A percentile compares a stretch with the other conserved stretches of the same genome.
Evolutionary conservation across 1,139 yeast genomes (phyloP).

Genomic region (Blastobotrys illinoisensis): DNA sequence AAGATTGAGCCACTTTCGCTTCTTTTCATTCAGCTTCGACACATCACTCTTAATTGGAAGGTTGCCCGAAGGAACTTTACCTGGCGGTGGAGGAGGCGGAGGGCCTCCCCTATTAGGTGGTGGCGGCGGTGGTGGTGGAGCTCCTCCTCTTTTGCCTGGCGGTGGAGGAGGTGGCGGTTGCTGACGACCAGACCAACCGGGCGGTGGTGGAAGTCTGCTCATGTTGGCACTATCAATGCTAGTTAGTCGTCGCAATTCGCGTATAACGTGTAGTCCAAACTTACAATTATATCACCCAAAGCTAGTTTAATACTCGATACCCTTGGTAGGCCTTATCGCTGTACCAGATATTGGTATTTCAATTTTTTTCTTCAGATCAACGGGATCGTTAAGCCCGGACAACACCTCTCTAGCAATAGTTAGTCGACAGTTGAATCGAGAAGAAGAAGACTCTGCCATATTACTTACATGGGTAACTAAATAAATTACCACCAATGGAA

Average conservation of each 20-base stretch:
- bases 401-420: no score
- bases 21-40: constrained; percentile 36
- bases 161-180: constrained; percentile 28
- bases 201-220: constrained; percentile 20
- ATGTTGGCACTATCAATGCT: neutral
- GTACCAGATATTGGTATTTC: neutral
- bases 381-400: no score
- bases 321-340: neutral
- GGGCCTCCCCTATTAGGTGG: constrained; percentile 11
- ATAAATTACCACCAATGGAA: neutral
- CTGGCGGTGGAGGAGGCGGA: constrained; percentile 19
- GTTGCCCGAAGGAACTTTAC: constrained; percentile 14
- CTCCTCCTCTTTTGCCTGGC: constrained; percentile 1
- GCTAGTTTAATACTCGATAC: neutral
- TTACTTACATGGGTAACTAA: neutral
- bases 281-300: neutral
- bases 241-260: neutral
- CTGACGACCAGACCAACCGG: constrained; percentile 20
- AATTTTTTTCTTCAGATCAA: neutral
- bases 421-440: no score
- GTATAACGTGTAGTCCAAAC: neutral
- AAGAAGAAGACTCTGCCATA: no score
- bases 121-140: constrained; percentile 18
- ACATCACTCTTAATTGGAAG: constrained; percentile 2
- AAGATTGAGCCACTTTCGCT: constrained; percentile 57